phyloP scores from a whole-genome alignment of 345 rosid species.

The Populus davidiana region DNA sequence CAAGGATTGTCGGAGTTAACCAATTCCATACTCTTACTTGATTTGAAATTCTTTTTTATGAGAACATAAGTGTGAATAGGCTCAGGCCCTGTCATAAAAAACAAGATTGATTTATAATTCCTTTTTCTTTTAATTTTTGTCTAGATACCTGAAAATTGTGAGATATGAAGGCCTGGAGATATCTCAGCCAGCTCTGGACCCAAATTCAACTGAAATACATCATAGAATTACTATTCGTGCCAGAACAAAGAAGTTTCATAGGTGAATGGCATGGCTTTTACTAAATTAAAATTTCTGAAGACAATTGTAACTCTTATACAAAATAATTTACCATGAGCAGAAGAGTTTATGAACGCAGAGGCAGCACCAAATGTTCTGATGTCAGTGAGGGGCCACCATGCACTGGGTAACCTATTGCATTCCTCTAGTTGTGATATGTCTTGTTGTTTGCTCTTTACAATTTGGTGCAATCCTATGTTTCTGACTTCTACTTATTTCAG shows the following conservation, averaged over 20 bases:
- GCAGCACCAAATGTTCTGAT: slow-evolving; percentile 78
- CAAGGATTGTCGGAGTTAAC: not conserved
- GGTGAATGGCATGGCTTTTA: slow-evolving; percentile 37
- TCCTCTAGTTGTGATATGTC: not conserved
- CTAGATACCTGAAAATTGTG: slow-evolving; percentile 74
- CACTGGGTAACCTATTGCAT: slow-evolving; percentile 60
- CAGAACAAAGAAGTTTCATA: slow-evolving; percentile 65
- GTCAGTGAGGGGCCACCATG: slow-evolving; percentile 95
- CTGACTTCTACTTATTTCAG: not conserved
- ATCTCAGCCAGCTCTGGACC: slow-evolving; percentile 96
- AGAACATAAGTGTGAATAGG: not conserved
- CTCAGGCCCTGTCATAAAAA: not conserved
- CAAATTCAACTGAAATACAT: slow-evolving; percentile 91
- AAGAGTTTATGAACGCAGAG: slow-evolving; percentile 79
- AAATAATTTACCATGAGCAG: slow-evolving; percentile 41
- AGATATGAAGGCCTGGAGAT: slow-evolving; percentile 82
- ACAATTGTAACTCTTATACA: slow-evolving; percentile 8
- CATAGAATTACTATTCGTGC: slow-evolving; percentile 91
- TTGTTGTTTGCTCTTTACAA: not conserved
- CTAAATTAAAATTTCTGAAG: not conserved
- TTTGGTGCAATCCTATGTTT: not conserved
- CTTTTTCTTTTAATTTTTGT: not conserved
- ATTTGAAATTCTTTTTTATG: not conserved
- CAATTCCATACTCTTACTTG: not conserved
- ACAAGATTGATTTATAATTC: not conserved